Percentiles rank a stretch among this genome's conserved stretches.
These are phyloP conservation scores for Thelephora terrestris DNA, from an alignment of 1,284 basidiomycete species.

Conservation along the genomic window DNA sequence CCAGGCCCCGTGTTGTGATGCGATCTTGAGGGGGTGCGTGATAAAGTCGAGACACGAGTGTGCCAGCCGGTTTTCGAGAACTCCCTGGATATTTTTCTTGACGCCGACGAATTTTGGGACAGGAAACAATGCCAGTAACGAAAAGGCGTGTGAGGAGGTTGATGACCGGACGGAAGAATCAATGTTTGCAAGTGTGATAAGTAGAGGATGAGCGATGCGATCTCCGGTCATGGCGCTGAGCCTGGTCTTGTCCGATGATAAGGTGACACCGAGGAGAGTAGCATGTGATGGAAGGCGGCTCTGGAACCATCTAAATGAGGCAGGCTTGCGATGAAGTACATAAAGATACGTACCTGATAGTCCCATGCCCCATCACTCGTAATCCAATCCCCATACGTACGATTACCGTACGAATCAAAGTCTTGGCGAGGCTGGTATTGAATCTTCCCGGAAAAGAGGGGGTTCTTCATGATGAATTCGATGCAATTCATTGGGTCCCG, in stretches of 20 bases:
- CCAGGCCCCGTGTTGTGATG: not conserved
- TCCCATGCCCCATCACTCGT: constrained; percentile 7
- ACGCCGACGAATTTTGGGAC: not conserved
- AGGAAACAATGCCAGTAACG: not conserved
- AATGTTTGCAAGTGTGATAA: not conserved
- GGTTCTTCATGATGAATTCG: constrained; percentile 17
- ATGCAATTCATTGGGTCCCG: constrained; percentile 99
- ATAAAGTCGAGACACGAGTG: not conserved
- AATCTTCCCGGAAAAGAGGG: too few relatives aligned
- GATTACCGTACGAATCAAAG: not conserved
- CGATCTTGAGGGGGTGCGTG: not conserved
- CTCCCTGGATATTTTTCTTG: not conserved
- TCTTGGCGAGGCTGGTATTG: not conserved
- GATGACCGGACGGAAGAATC: not conserved
- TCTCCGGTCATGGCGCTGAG: not conserved
- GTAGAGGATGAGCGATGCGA: not conserved
- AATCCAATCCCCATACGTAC: constrained; percentile 8
- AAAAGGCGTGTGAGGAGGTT: not conserved
- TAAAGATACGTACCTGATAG: constrained; percentile 5
- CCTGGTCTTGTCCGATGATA: not conserved
- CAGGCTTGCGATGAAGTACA: not conserved
- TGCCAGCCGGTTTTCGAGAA: not conserved
- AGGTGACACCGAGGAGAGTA: not conserved
- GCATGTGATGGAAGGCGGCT: not conserved
- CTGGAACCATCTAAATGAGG: not conserved